phyloP scores from a whole-genome alignment of 2,329 filamentous ascomycete species.

The Diaporthe humulicola region DNA sequence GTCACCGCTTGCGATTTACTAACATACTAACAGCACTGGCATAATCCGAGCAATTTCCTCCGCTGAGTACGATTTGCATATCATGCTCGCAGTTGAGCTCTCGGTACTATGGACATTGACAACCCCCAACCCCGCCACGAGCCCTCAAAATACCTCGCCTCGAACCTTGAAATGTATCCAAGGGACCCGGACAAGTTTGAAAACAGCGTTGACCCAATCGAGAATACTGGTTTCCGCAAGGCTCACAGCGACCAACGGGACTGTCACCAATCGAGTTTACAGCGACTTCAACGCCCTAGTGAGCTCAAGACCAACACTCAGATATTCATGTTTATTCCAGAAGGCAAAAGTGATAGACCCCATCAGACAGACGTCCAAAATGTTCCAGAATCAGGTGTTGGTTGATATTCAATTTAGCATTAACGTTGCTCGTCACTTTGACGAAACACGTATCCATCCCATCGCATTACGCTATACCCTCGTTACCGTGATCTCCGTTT shows the following conservation, averaged over 20 bases:
- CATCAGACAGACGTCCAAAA: background rate
- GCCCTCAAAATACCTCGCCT: background rate
- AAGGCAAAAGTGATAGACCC: background rate
- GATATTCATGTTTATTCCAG: background rate
- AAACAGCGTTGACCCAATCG: background rate
- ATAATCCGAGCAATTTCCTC: background rate
- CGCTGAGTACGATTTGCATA: no score
- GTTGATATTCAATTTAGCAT: background rate
- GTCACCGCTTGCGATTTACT: background rate
- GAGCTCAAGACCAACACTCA: background rate
- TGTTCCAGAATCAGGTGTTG: background rate
- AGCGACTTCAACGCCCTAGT: background rate
- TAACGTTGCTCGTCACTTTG: background rate
- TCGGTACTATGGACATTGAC: background rate
- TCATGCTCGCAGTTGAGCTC: background rate
- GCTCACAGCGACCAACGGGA: background rate
- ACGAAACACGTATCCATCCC: background rate
- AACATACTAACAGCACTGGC: background rate
- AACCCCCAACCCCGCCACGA: background rate
- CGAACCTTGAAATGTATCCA: background rate
- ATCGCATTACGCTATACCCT: background rate
- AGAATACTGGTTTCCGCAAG: background rate
- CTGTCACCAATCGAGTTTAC: background rate
- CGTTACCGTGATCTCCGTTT: conserved; percentile 27
- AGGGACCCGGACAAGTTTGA: background rate